Evolutionary conservation across 2,329 filamentous ascomycete genomes (phyloP), one percentile per base, ranked within the genome.

Genomic region (Aureobasidium sp.): DNA sequence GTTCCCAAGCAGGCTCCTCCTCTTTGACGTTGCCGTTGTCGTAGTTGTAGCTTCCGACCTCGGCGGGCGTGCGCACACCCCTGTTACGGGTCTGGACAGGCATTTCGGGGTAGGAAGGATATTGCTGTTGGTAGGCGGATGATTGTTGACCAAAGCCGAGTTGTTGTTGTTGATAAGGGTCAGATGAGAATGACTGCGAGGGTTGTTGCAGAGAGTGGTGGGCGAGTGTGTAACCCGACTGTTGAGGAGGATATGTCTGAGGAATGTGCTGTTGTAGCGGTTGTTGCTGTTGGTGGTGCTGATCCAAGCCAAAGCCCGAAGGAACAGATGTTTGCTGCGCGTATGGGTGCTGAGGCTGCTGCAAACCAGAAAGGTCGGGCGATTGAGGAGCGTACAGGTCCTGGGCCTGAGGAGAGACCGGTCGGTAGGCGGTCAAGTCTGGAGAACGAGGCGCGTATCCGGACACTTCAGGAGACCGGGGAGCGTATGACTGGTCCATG

Each of bases 341-440:
- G 57, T 60, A 60, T 2, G 44, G 9, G 57, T 59, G 51, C 36
- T 61, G 53, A 36, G 61, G 55, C 51, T 49, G 48, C 22, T 61
- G 60, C 42, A 52, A 44, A 41, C 42, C 52, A 59, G 61, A 63
- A 12, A 63, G 59, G 47, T 63, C 65, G 56, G 63, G 49, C 29
- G 64, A 64, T 64, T 63, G 56, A 45, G 64, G 49, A 49, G 65
- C 48, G 57, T 61, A 63, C 36, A 25, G 63, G 64, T 66, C 66
- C 67, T 64, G 63, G 64, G 61, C 59, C 15, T 39, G 70, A 63
- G 68, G 71, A 65, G 76, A 72, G 67, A 73, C 69, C 63, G 75
- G 69, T 67, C 77, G 70, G 69, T 79, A 76, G 69, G 75, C 77
- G 64, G 82, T 81, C 67, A 84, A 76, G 66, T 77, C 74, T 61